phyloP scores from a whole-genome alignment of 2,329 filamentous ascomycete genomes.

The Falciphora oryzae region DNA sequence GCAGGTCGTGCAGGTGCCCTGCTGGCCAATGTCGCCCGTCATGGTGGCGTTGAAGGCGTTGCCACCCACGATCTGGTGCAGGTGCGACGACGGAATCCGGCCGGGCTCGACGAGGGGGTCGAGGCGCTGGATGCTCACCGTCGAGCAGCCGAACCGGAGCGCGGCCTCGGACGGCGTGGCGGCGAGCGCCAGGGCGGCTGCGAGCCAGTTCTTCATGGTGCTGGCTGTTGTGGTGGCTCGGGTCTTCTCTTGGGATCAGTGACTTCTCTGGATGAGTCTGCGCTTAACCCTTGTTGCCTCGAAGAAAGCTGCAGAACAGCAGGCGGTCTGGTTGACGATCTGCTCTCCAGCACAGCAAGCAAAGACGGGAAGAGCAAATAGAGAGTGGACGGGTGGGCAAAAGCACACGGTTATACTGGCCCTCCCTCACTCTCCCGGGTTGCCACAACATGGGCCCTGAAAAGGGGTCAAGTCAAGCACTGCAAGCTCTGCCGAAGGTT shows the following conservation, averaged over 20 bases:
- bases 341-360: not conserved
- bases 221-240: not conserved
- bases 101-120: constrained; percentile 22
- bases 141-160: constrained; percentile 25
- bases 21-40: constrained; percentile 23
- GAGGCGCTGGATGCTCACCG: constrained; percentile 22
- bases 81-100: constrained; percentile 16
- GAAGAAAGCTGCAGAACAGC: too few species aligned
- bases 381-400: not conserved
- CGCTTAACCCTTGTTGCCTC: not conserved
- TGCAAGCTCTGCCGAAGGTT: not conserved
- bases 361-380: not conserved
- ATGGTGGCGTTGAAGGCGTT: constrained; percentile 19
- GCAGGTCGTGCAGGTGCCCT: constrained; percentile 28
- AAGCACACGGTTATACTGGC: not conserved
- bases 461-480: not conserved
- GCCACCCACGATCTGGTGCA: constrained; percentile 21
- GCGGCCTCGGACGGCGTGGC: constrained; percentile 18
- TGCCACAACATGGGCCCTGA: too few species aligned
- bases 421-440: too few species aligned
- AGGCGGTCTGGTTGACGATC: too few species aligned
- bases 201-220: constrained; percentile 18
- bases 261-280: constrained; percentile 16
- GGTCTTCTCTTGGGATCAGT: not conserved
- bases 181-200: constrained; percentile 15